Percentiles rank a stretch among this genome's conserved stretches.
Evolutionary conservation across 441 rosid species (phyloP).

Genomic region (Corymbia citriodora): DNA sequence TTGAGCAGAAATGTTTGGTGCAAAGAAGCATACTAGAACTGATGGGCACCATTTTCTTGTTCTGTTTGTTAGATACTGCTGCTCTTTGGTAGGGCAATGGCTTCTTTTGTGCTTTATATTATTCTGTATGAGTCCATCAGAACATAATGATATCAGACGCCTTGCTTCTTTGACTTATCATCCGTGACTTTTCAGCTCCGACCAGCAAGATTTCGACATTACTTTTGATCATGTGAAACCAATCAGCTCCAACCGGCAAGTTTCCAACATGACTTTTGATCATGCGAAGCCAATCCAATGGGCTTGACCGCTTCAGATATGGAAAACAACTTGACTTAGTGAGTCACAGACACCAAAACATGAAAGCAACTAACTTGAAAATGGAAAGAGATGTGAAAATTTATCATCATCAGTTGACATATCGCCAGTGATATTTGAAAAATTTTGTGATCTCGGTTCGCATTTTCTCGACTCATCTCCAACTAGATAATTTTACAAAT

Average conservation of each 20-base stretch:
- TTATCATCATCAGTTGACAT: background rate
- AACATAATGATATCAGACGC: background rate
- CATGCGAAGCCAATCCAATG: background rate
- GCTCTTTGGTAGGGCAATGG: background rate
- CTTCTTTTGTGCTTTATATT: background rate
- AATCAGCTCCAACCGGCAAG: too few relatives aligned
- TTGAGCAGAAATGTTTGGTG: background rate
- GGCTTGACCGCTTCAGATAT: background rate
- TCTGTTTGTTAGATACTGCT: background rate
- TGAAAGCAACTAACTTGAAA: background rate
- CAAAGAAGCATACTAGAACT: background rate
- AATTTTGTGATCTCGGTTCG: background rate
- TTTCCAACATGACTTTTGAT: background rate
- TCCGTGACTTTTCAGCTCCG: background rate
- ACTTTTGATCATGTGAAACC: too few relatives aligned
- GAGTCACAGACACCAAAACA: background rate
- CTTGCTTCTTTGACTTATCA: background rate
- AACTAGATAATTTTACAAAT: background rate
- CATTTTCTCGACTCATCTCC: background rate
- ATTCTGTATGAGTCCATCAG: background rate
- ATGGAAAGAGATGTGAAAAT: background rate
- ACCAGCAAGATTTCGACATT: too few relatives aligned
- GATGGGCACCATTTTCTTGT: background rate
- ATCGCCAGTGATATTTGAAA: background rate
- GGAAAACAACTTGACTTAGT: background rate